Percentiles rank a stretch among this genome's conserved stretches.
Conservation (phyloP, 2,329 filamentous ascomycete genomes). For the Botrytis sinoallii region DNA sequence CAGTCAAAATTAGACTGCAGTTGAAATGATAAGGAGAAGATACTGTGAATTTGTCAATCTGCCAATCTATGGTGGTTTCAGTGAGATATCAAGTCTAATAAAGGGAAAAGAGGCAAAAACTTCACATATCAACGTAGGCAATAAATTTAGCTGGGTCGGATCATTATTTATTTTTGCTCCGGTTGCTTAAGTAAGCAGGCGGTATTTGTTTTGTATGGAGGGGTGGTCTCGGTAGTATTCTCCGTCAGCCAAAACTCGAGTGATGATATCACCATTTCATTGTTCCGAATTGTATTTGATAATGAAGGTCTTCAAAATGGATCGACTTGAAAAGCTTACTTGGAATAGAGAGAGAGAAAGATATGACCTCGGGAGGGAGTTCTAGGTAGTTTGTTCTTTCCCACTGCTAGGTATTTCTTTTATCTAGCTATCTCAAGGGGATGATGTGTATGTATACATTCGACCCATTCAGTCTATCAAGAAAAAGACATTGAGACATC, state of each 20-base stretch:
- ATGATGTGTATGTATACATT: neutral
- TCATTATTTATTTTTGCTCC: conserved; percentile 16
- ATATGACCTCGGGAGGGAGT: neutral
- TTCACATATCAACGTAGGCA: neutral
- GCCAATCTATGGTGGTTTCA: neutral
- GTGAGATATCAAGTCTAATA: neutral
- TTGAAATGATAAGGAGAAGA: neutral
- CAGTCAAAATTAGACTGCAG: conserved; percentile 4
- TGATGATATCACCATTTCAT: neutral
- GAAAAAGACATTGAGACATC: neutral
- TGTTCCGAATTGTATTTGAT: neutral
- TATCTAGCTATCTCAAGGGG: neutral
- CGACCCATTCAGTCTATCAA: neutral
- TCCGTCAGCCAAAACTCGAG: neutral
- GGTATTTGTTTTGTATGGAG: neutral
- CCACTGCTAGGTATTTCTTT: neutral
- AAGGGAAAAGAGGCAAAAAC: conserved; percentile 14
- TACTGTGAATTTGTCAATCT: neutral
- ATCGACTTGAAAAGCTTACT: neutral
- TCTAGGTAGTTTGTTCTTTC: neutral
- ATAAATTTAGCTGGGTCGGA: conserved; percentile 12
- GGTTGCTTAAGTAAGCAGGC: conserved; percentile 14
- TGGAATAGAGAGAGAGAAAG: neutral
- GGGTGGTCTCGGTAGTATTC: neutral
- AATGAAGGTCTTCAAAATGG: neutral